Evolutionary conservation across 345 rosid genomes (phyloP).

Genomic region (Aurinia saxatilis): DNA sequence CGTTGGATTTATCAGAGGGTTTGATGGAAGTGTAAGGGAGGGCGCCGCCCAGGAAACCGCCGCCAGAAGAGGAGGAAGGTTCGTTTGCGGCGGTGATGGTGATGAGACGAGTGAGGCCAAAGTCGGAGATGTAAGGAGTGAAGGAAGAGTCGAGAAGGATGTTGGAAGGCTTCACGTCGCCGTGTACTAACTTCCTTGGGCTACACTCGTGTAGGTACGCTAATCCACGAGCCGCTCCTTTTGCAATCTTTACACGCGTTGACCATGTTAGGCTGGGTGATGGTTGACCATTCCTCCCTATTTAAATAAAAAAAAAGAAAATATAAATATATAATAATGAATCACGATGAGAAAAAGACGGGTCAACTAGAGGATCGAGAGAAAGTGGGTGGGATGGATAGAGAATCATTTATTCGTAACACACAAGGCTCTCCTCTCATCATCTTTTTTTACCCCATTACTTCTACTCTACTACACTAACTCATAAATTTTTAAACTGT

Average conservation of each 20-base stretch:
- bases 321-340: not conserved
- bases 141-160: conserved; percentile 78
- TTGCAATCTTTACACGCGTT: conserved; percentile 66
- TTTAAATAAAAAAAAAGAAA: not conserved
- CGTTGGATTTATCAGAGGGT: conserved; percentile 44
- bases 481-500: not conserved
- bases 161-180: conserved; percentile 85
- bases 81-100: conserved; percentile 53
- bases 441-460: not conserved
- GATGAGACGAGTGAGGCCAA: conserved; percentile 75
- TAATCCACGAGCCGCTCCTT: conserved; percentile 87
- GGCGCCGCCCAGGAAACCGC: conserved; percentile 77
- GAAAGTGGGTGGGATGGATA: conserved; percentile 6
- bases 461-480: not conserved
- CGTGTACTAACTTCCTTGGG: conserved; percentile 87
- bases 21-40: conserved; percentile 66
- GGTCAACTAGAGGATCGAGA: conserved; percentile 1
- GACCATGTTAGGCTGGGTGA: conserved; percentile 78
- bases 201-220: conserved; percentile 98
- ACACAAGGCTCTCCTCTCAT: conserved; percentile 14
- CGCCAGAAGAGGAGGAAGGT: conserved; percentile 31
- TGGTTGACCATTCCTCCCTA: conserved; percentile 85
- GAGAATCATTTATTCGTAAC: conserved; percentile 11
- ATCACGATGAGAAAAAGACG: conserved; percentile 12
- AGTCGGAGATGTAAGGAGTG: conserved; percentile 76